Base-by-base conservation (phyloP, 192 early-diverging fungal species). In the Phycomyces nitens region DNA sequence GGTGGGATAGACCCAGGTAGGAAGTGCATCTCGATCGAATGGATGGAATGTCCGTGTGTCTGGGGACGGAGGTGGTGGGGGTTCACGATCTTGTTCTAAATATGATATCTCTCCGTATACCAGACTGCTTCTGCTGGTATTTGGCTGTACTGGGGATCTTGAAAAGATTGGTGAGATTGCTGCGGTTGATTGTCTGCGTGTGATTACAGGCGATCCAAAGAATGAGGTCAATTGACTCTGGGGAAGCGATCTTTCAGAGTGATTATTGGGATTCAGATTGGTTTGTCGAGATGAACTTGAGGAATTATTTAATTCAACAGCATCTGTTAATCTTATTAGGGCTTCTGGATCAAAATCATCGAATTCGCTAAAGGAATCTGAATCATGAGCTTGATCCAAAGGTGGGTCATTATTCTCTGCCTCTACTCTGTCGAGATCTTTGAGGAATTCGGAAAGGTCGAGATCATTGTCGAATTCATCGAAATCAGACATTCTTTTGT, bases 1-100 rank as follows among this genome's bases (percentile, higher is more conserved):
- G 24, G 80, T 81, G 0, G 91, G 91, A 64, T 91, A 93, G 12
- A 92, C 82, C 91, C 91, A 93, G 0, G 82, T 80, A 10, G 78
- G 64, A 0, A 82, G 47, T 12, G 78, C 75, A 38, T 73, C 58
- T 15, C 47, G 27, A 53, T 89, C 80, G 22, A 89, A 65, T n/a
- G 26, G 22, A 62, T 90, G 88, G 40, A 69, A 74, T 5, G 65
- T 71, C 5, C 38, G 69, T 20, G 70, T 50, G 23, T 69, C 44
- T 40, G 65, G 58, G 1, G 74, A 43, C 22, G 34, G 43, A 5
- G 62, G 60, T 23, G 65, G 61, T 9, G 71, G 71, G 0, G 65
- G 47, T 18, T 15, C 24, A 49, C 38, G 52, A 41, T 63, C 62
- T 53, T 63, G 38, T n/a, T 58, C 56, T 11, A 47, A 47, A 47